These are phyloP conservation scores for Neurospora sp. DNA, from an alignment of 495 filamentous ascomycete genomes.

Conservation along the genomic window DNA sequence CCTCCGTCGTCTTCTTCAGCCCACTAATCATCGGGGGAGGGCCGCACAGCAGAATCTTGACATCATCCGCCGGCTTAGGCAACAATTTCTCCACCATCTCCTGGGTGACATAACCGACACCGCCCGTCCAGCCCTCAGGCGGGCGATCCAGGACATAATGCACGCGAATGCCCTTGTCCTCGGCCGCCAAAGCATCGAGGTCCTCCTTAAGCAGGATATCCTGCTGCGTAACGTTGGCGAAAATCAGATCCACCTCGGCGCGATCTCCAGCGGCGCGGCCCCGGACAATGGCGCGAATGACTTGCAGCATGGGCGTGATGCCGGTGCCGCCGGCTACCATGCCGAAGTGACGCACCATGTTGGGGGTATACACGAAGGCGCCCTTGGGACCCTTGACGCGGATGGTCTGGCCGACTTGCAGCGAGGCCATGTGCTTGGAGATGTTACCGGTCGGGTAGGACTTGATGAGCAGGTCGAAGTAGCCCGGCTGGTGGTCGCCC, in stretches of 20 bases:
- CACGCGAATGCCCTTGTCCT: constrained; percentile 72
- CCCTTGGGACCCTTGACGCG: constrained; percentile 89
- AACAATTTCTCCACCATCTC: constrained; percentile 86
- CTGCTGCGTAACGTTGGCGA: constrained; percentile 87
- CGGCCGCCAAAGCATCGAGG: constrained; percentile 62
- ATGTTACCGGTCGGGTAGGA: constrained; percentile 96
- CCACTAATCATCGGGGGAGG: constrained; percentile 94
- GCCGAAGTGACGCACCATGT: constrained; percentile 87
- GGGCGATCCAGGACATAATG: constrained; percentile 97
- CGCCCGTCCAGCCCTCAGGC: constrained; percentile 78
- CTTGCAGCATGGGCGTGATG: constrained; percentile 96
- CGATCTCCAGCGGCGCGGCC: constrained; percentile 69
- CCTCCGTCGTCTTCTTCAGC: constrained; percentile 91
- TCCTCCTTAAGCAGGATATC: constrained; percentile 92
- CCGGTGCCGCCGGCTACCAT: constrained; percentile 98
- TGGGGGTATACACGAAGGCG: constrained; percentile 90
- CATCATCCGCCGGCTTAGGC: constrained; percentile 71
- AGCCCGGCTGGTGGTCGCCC: constrained; percentile 81
- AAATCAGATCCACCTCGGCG: constrained; percentile 87
- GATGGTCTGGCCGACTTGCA: constrained; percentile 78
- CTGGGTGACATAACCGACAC: constrained; percentile 84
- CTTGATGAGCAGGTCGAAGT: constrained; percentile 96
- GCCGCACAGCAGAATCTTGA: constrained; percentile 94
- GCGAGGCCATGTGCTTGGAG: constrained; percentile 74
- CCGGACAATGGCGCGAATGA: constrained; percentile 81